These are phyloP conservation scores for Lyophyllum decastes DNA, from an alignment of 768 basidiomycete species.

Conservation along the genomic window DNA sequence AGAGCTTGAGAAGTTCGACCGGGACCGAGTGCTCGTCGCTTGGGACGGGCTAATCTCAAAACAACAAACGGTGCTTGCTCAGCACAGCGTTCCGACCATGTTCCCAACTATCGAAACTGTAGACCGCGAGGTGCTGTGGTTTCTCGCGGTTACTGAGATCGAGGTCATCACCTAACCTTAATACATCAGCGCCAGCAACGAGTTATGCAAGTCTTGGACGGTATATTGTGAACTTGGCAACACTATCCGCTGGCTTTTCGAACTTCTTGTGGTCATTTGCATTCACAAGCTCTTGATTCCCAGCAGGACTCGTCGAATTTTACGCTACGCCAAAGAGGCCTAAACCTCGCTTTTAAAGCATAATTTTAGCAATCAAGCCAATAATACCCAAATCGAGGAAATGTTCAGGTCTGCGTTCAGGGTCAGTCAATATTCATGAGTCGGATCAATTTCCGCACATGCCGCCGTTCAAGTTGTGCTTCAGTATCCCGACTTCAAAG, in stretches of 20 bases:
- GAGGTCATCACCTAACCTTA: neutral
- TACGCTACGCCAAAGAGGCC: too few relatives aligned
- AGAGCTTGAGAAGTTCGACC: constrained; percentile 69
- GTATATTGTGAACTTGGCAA: constrained; percentile 34
- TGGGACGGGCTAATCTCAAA: constrained; percentile 76
- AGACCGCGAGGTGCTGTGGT: constrained; percentile 56
- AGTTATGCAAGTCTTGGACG: constrained; percentile 70
- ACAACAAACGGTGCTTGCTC: constrained; percentile 67
- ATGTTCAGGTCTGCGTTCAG: neutral
- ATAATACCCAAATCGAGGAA: neutral
- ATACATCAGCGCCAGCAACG: constrained; percentile 61
- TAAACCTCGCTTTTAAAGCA: neutral
- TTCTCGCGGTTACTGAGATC: neutral
- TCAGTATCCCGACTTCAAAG: neutral
- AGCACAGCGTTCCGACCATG: constrained; percentile 71
- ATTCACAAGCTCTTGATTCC: neutral
- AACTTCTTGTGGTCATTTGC: neutral
- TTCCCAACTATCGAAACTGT: constrained; percentile 48
- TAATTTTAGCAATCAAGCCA: neutral
- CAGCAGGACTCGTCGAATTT: too few relatives aligned
- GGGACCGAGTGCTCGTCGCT: constrained; percentile 65
- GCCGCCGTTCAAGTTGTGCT: neutral
- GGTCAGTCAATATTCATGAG: neutral
- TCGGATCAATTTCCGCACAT: neutral
- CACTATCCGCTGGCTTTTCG: neutral